phyloP scores from a whole-genome alignment of 208 protist species.

The Trypanosoma brucei region DNA sequence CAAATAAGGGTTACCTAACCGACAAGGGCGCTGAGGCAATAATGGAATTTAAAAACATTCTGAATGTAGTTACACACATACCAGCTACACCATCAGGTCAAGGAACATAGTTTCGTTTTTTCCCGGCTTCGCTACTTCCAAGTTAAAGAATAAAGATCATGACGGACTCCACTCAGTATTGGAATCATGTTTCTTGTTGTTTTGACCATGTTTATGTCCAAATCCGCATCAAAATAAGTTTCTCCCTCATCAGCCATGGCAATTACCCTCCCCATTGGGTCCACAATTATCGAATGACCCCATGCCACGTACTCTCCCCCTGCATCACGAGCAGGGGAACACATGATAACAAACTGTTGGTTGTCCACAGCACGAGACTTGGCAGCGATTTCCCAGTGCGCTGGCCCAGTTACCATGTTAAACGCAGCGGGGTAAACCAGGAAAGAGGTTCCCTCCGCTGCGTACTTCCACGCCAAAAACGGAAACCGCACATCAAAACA shows the following conservation, averaged over 20 bases:
- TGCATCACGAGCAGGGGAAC: slow-evolving; percentile 93
- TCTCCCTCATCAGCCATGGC: slow-evolving; percentile 62
- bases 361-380: slow-evolving; percentile 91
- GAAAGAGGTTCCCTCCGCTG: slow-evolving; percentile 76
- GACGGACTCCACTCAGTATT: slow-evolving; percentile 65
- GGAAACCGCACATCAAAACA: slow-evolving; percentile 99
- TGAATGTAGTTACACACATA: too few species aligned
- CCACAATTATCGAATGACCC: slow-evolving; percentile 94
- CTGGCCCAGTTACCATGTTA: slow-evolving; percentile 98
- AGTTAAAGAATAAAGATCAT: slow-evolving; percentile 68
- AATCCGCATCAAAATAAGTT: slow-evolving; percentile 48
- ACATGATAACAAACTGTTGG: slow-evolving; percentile 93
- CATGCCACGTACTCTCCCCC: slow-evolving; percentile 91
- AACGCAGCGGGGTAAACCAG: slow-evolving; percentile 97
- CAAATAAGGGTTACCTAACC: too few species aligned
- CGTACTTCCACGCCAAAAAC: slow-evolving; percentile 82
- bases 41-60: too few species aligned
- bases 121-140: slow-evolving; percentile 34
- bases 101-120: not conserved
- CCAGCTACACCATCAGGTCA: too few species aligned
- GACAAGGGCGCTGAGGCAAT: too few species aligned
- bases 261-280: slow-evolving; percentile 87
- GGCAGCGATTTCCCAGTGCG: slow-evolving; percentile 96
- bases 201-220: slow-evolving; percentile 54
- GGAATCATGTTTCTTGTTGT: slow-evolving; percentile 58